Base-by-base conservation (phyloP, 2,329 filamentous ascomycete species). In the Diaporthe ampelina region DNA sequence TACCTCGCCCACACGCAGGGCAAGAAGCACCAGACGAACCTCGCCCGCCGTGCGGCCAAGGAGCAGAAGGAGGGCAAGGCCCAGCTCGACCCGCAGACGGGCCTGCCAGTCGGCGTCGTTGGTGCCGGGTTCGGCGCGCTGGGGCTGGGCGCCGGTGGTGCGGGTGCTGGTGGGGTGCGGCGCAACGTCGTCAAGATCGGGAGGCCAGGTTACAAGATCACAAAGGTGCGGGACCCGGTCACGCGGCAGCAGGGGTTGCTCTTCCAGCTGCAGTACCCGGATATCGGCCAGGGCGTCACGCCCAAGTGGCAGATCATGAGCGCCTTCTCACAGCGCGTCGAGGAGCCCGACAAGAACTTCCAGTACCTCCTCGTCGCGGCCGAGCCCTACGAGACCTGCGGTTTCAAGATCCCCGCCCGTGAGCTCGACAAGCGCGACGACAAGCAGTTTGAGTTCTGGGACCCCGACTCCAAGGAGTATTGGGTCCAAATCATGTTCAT, bases 1-100 rank as follows among this genome's bases (percentile, higher is more conserved):
- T 99, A 99, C 85, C 95, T 99, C 78, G 97, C 97, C 1, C 97
- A 99, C 86, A 99, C 97, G 4, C 97, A 99, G 85, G 97, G 97
- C 74, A 95, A 97, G 82, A 99, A 99, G 87, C 97, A 99, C 86
- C 97, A 99, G 87, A 98, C 97, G 75, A 99, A 99, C 85, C 92
- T 99, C 70, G 97, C 97, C 37, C 93, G 97, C 13, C 94, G 97
- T 81, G 97, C 96, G 10, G 97, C 97, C n/a, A 93, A 95, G 80
- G 97, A 99, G 84, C 94, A 97, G 82, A 95, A 95, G 82, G 94
- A 98, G 80, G 95, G 95, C 68, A 93, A 93, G 75, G 86, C 92
- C 52, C 89, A 93, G 75, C 86, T 93, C 78, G 91, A 93, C 81
- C 90, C 91, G 26, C 87, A 93, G 70, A 93, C 91, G 13, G 92